phyloP scores from a whole-genome alignment of 768 basidiomycete species.

The Xerocomellus intermedius region DNA sequence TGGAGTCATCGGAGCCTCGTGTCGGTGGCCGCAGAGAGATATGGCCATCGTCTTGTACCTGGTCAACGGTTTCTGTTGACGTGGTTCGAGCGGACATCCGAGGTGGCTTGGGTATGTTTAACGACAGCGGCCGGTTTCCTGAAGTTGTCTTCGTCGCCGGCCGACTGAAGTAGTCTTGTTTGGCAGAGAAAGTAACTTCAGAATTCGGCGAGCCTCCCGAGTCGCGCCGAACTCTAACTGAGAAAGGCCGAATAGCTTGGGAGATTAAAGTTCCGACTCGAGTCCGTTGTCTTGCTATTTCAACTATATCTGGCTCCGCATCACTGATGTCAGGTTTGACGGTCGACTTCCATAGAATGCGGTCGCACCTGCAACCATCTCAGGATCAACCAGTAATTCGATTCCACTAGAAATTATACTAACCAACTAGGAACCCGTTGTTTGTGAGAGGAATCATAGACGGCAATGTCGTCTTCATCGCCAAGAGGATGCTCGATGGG shows the following conservation, averaged over 20 bases:
- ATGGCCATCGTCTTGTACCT: neutral
- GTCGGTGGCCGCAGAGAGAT: slow-evolving; percentile 9
- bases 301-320: slow-evolving; percentile 37
- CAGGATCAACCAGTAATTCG: slow-evolving; percentile 1
- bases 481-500: slow-evolving; percentile 37
- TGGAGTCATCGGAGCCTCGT: slow-evolving; percentile 12
- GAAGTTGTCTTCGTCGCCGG: slow-evolving; percentile 9
- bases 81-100: slow-evolving; percentile 15
- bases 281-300: slow-evolving; percentile 37
- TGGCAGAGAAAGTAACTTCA: slow-evolving; percentile 20
- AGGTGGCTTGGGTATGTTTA: slow-evolving; percentile 22
- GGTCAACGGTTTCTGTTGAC: slow-evolving; percentile 31
- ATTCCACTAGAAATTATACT: slow-evolving; percentile 21
- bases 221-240: slow-evolving; percentile 38
- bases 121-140: slow-evolving; percentile 20
- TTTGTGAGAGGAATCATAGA: slow-evolving; percentile 81
- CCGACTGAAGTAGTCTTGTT: slow-evolving; percentile 24
- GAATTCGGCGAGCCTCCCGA: slow-evolving; percentile 33
- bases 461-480: slow-evolving; percentile 51
- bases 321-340: slow-evolving; percentile 46
- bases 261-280: slow-evolving; percentile 54
- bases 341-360: slow-evolving; percentile 80
- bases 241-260: slow-evolving; percentile 50
- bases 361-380: slow-evolving; percentile 64
- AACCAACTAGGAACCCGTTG: slow-evolving; percentile 84